Evolutionary conservation across 1,284 basidiomycete genomes (phyloP).

Genomic region (Trichosporon faecale): DNA sequence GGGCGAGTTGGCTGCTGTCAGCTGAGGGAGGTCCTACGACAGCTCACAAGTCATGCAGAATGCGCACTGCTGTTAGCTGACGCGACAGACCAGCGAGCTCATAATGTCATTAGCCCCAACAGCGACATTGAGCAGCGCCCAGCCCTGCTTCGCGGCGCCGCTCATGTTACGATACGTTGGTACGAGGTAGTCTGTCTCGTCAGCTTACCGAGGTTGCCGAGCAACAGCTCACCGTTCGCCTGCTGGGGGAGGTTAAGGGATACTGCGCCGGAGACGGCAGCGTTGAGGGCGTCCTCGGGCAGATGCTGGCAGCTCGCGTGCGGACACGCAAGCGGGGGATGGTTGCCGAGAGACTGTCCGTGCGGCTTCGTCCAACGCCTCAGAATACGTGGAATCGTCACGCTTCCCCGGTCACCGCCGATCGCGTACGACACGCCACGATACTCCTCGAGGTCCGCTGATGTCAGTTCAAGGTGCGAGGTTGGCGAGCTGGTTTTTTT

Average conservation of each 20-base stretch:
- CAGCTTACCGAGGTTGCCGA: neutral
- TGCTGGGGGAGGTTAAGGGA: conserved; percentile 33
- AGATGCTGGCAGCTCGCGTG: conserved; percentile 27
- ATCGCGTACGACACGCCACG: conserved; percentile 50
- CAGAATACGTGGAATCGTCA: conserved; percentile 47
- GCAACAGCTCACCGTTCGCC: conserved; percentile 34
- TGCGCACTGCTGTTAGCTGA: conserved; percentile 38
- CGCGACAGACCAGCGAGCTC: conserved; percentile 14
- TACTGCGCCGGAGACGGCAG: conserved; percentile 40
- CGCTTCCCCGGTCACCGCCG: conserved; percentile 43
- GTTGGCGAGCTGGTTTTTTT: no score
- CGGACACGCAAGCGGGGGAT: conserved; percentile 30
- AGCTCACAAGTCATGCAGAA: conserved; percentile 46
- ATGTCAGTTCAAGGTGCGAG: neutral
- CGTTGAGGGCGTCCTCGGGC: conserved; percentile 42
- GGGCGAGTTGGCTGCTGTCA: conserved; percentile 31
- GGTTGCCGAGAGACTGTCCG: conserved; percentile 34
- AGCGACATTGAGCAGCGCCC: conserved; percentile 50
- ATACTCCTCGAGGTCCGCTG: conserved; percentile 41
- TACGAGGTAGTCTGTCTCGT: conserved; percentile 41
- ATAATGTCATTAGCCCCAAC: conserved; percentile 53
- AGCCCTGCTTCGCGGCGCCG: conserved; percentile 30
- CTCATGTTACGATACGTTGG: conserved; percentile 35
- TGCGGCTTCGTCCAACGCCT: conserved; percentile 30
- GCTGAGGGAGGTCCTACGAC: neutral